phyloP scores from a whole-genome alignment of 768 basidiomycete species.

The Leccinellum luteum region DNA sequence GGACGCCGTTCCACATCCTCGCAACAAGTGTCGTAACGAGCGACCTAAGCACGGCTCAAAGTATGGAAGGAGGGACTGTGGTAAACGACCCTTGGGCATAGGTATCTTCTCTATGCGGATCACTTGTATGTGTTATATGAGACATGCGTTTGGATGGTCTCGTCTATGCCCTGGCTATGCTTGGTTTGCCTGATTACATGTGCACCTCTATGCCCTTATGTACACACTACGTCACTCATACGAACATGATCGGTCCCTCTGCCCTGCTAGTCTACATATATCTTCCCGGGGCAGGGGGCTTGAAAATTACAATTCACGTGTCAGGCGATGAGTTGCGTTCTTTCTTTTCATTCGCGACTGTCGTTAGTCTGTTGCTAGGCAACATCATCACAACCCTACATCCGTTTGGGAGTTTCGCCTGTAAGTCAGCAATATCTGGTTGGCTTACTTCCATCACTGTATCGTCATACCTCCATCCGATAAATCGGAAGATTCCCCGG shows the following conservation, averaged over 20 bases:
- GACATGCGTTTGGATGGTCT: conserved; percentile 13
- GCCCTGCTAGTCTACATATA: background rate
- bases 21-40: conserved; percentile 74
- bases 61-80: conserved; percentile 51
- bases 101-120: conserved; percentile 7
- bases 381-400: background rate
- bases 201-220: background rate
- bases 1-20: conserved; percentile 63
- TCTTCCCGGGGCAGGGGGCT: background rate
- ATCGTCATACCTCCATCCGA: background rate
- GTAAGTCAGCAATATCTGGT: background rate
- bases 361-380: background rate
- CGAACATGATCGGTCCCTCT: background rate
- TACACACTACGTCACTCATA: background rate
- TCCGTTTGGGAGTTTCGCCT: background rate
- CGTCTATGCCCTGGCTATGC: background rate
- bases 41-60: conserved; percentile 67
- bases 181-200: background rate
- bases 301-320: background rate
- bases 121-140: conserved; percentile 9
- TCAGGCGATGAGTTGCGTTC: background rate
- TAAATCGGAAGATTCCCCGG: background rate
- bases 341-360: background rate
- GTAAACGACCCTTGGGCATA: conserved; percentile 18
- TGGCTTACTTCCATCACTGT: background rate